These are phyloP conservation scores for Allium sativum DNA, from an alignment of 106 monocot species.

Conservation along the genomic window DNA sequence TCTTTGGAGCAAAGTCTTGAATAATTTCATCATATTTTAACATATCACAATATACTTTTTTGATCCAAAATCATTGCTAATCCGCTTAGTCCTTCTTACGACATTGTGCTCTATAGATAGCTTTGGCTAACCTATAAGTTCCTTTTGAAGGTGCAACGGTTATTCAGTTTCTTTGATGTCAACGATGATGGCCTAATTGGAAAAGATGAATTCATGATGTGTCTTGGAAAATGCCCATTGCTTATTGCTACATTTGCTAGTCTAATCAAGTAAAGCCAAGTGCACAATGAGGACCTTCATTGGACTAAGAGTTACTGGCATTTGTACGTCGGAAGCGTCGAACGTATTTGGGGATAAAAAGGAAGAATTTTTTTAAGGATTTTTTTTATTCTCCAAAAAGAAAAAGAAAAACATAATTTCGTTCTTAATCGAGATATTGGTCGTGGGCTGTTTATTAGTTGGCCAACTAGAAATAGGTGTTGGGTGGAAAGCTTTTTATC, in stretches of 20 bases:
- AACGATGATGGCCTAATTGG: slow-evolving; percentile 38
- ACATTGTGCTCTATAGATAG: too few relatives aligned
- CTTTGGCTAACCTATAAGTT: background rate
- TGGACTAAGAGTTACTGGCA: background rate
- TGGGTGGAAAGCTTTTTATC: too few relatives aligned
- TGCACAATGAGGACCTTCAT: too few relatives aligned
- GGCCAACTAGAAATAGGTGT: background rate
- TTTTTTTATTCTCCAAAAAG: too few relatives aligned
- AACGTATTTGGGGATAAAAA: background rate
- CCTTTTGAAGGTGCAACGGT: slow-evolving; percentile 23
- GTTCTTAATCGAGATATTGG: background rate
- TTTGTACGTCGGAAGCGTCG: background rate
- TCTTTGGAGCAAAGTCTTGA: too few relatives aligned
- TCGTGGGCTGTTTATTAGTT: background rate
- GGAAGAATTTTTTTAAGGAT: background rate
- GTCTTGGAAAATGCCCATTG: slow-evolving; percentile 60
- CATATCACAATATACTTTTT: too few relatives aligned
- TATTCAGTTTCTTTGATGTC: slow-evolving; percentile 30
- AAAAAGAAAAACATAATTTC: background rate
- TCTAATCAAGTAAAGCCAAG: background rate
- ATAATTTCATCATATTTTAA: too few relatives aligned
- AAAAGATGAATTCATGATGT: slow-evolving; percentile 57
- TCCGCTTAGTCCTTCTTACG: too few relatives aligned
- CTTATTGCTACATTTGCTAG: slow-evolving; percentile 47
- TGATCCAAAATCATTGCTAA: too few relatives aligned